Base-by-base conservation (phyloP, 2,329 filamentous ascomycete genomes). In the Stemphylium lycopersici region DNA sequence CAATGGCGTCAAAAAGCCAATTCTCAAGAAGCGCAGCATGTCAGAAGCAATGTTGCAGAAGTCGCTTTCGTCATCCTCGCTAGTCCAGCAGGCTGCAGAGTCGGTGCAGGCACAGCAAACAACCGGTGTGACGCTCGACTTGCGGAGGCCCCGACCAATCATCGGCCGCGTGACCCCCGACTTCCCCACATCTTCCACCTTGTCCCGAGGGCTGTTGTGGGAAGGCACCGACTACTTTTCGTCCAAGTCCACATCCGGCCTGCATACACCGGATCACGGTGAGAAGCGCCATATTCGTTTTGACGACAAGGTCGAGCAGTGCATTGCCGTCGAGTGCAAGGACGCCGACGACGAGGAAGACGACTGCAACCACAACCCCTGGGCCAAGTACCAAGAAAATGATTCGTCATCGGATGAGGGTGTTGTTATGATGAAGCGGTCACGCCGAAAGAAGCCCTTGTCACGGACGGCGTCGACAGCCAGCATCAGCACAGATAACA, bases 11-110 rank as follows among this genome's bases (percentile, higher is more conserved):
- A 91, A 93, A 77, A 96, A 96, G 77, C 91, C 93, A 1, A 98
- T 98, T 55, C 78, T 99, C 55, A 98, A 98, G 79, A 98, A 97
- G 81, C 86, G 93, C 62, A 96, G 91, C 75, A 93, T 96, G 83
- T 98, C 93, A 0, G 93, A 98, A 75, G 84, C 96, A 37, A 96
- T 98, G 86, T 83, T 98, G 7, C 92, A 96, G 72, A 85, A 88
- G 58, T 97, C 93, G 0, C 76, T 97, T 6, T 96, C 93, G 1
- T 87, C 91, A 1, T 93, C 93, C 2, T 96, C 93, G 4, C 82
- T 98, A 13, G 79, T 98, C 15, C 93, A 96, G 76, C 91, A 96
- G 76, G 93, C 92, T 6, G 90, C 91, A 0, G 91, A 91, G 16
- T 90, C 90, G 16, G 87, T 96, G 11, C 89, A 93, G 70, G 90